phyloP scores from a whole-genome alignment of 331 rosid genomes.

The Dryas integrifolia region DNA sequence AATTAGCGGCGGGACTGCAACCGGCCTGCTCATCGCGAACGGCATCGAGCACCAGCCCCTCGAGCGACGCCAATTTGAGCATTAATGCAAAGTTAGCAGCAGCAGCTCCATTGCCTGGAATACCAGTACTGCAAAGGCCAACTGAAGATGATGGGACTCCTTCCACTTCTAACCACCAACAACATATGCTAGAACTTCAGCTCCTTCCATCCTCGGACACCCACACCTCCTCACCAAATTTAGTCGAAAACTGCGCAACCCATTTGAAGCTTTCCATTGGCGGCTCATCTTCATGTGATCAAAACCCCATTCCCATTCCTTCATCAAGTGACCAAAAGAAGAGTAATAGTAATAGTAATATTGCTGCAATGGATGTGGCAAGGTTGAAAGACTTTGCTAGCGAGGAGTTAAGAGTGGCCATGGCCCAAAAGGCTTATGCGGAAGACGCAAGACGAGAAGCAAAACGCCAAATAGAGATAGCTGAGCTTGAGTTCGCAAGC shows the following conservation, averaged over 20 bases:
- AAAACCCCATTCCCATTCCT: too few species aligned
- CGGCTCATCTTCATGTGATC: conserved; percentile 30
- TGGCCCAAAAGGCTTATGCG: conserved; percentile 67
- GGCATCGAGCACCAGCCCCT: conserved; percentile 55
- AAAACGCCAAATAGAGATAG: conserved; percentile 65
- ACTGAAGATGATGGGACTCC: neutral
- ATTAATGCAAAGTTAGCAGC: conserved; percentile 8
- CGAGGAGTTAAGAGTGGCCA: conserved; percentile 60
- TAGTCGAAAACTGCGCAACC: conserved; percentile 48
- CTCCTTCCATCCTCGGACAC: conserved; percentile 51
- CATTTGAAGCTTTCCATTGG: conserved; percentile 79
- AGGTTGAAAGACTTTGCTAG: conserved; percentile 44
- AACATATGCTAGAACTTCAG: conserved; percentile 61
- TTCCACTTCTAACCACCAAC: neutral
- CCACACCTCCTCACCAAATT: conserved; percentile 20
- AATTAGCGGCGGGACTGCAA: conserved; percentile 35
- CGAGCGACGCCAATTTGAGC: conserved; percentile 59
- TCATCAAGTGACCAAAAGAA: neutral
- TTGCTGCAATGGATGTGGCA: conserved; percentile 35
- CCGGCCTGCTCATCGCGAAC: conserved; percentile 62
- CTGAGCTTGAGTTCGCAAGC: conserved; percentile 72
- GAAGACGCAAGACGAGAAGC: conserved; percentile 88
- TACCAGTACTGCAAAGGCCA: conserved; percentile 37
- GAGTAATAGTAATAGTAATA: neutral
- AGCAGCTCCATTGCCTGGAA: conserved; percentile 36